Conservation (phyloP, 108 stramenopile genomes). For the Discostella pseudostelligera region DNA sequence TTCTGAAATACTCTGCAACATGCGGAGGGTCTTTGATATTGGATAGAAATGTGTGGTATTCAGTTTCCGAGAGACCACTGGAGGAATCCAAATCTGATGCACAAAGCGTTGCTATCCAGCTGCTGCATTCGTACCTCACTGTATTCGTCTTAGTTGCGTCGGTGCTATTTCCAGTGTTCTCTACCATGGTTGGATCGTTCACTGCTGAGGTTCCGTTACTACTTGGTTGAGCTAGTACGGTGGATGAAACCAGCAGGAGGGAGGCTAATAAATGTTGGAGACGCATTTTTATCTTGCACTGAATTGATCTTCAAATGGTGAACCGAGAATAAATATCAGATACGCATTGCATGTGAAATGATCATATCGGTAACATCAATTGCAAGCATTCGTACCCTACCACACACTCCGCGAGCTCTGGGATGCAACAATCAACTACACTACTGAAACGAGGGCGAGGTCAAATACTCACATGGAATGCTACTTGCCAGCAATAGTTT, state of each 20-base stretch:
- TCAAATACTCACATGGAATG: no score
- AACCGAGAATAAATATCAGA: background rate
- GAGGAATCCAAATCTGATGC: constrained; percentile 6
- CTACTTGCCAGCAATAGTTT: background rate
- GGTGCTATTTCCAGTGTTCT: no score
- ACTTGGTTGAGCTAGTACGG: background rate
- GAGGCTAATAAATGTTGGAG: background rate
- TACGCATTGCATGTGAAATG: no score
- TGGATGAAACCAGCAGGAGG: background rate
- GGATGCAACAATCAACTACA: no score
- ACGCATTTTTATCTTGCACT: background rate
- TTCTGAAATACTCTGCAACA: constrained; percentile 7
- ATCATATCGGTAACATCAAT: no score
- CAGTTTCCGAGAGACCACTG: background rate
- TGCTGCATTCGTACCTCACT: background rate
- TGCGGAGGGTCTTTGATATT: constrained; percentile 10
- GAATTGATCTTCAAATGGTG: background rate
- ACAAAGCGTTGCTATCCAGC: background rate
- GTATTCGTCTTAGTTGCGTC: background rate
- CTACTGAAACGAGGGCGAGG: no score
- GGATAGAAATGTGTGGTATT: constrained; percentile 3
- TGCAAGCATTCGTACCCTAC: no score
- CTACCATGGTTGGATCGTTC: background rate
- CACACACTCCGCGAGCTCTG: no score
- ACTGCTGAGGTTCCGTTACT: background rate